Percentiles rank a stretch among this genome's conserved stretches.
Evolutionary conservation across 345 rosid species (phyloP).

Genomic region (Theobroma cacao): DNA sequence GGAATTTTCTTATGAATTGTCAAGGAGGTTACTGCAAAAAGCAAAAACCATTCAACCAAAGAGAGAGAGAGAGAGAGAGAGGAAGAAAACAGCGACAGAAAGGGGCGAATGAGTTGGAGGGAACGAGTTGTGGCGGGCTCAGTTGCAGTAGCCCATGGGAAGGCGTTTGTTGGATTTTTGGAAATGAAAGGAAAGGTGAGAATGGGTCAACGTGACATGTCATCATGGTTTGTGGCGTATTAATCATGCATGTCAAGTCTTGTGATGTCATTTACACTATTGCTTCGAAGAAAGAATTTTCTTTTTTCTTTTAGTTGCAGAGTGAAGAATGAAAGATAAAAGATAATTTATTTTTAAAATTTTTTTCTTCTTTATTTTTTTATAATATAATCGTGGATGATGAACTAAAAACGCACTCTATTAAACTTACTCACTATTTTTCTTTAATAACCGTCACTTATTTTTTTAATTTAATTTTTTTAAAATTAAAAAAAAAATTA

Average conservation of each 20-base stretch:
- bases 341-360: too few species aligned
- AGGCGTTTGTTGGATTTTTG: neutral
- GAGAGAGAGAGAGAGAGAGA: neutral
- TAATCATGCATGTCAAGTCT: slow-evolving; percentile 25
- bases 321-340: neutral
- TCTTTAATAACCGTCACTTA: too few species aligned
- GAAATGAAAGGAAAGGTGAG: neutral
- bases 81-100: too few species aligned
- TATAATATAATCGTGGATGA: too few species aligned
- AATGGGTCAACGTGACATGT: slow-evolving; percentile 40
- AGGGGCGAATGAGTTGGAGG: slow-evolving; percentile 7
- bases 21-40: neutral
- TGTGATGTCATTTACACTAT: slow-evolving; percentile 30
- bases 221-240: slow-evolving; percentile 12
- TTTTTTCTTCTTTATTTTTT: too few species aligned
- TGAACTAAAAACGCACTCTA: too few species aligned
- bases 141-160: neutral
- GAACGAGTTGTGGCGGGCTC: slow-evolving; percentile 1
- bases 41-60: slow-evolving; percentile 13
- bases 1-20: neutral
- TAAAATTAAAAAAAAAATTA: too few species aligned
- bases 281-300: neutral
- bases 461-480: too few species aligned
- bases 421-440: too few species aligned
- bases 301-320: too few species aligned